Conservation (phyloP, 2,329 filamentous ascomycete species). For the Cordyceps javanica region DNA sequence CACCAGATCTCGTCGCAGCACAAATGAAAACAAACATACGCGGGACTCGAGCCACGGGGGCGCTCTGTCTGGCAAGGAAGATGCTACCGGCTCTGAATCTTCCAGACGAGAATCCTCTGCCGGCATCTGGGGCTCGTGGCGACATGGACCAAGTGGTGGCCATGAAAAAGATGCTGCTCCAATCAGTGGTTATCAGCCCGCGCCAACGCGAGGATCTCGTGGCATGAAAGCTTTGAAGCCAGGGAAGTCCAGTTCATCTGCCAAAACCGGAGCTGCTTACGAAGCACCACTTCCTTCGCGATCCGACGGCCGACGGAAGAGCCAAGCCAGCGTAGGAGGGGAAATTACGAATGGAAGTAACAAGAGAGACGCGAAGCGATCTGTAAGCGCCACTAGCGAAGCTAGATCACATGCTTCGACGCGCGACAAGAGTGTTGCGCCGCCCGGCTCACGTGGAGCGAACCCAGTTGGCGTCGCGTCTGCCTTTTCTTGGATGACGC, state of each 20-base stretch:
- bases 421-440: constrained; percentile 33
- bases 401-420: constrained; percentile 21
- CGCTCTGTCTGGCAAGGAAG: constrained; percentile 22
- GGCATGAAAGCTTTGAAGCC: constrained; percentile 91
- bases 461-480: constrained; percentile 91
- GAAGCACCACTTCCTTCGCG: constrained; percentile 44
- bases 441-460: constrained; percentile 48
- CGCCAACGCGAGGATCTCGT: constrained; percentile 52
- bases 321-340: constrained; percentile 33
- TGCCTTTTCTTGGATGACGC: constrained; percentile 88
- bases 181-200: constrained; percentile 64
- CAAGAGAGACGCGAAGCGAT: constrained; percentile 51
- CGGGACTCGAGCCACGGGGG: constrained; percentile 17
- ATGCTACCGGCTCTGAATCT: constrained; percentile 22
- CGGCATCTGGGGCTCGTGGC: constrained; percentile 67
- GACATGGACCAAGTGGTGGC: constrained; percentile 46
- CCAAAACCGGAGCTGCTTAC: constrained; percentile 44
- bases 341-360: constrained; percentile 25
- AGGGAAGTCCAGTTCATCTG: constrained; percentile 55
- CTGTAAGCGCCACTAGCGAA: constrained; percentile 37
- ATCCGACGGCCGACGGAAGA: constrained; percentile 49
- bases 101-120: constrained; percentile 42
- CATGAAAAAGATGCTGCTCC: constrained; percentile 51
- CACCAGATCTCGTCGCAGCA: constrained; percentile 21
- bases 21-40: constrained; percentile 8